phyloP scores from a whole-genome alignment of 169 alveolate genomes.

The Eimeria sp. region DNA sequence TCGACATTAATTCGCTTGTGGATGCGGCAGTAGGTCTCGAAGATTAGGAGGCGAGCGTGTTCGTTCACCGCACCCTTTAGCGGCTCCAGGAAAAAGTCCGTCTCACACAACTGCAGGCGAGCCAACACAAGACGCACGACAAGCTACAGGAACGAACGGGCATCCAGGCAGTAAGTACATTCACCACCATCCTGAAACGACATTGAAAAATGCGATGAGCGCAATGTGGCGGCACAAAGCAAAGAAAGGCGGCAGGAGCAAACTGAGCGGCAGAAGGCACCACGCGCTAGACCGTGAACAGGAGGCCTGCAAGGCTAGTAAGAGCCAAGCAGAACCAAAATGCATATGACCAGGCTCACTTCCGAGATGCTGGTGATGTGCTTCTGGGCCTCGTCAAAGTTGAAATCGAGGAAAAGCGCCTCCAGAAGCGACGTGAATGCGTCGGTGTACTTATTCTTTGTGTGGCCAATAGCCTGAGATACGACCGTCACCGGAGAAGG shows the following conservation, averaged over 20 bases:
- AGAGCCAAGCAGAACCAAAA: not conserved
- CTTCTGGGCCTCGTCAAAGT: constrained; percentile 94
- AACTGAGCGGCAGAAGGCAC: not conserved
- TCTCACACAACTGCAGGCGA: constrained; percentile 86
- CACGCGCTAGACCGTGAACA: not conserved
- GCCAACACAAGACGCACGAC: not conserved
- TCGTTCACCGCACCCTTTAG: constrained; percentile 94
- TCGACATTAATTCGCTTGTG: constrained; percentile 94
- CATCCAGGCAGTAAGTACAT: not conserved
- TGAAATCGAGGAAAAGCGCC: constrained; percentile 93
- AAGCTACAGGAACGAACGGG: not conserved
- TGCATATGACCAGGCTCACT: constrained; percentile 42
- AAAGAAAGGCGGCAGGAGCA: not conserved
- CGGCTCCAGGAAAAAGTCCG: constrained; percentile 92
- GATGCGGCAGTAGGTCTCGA: constrained; percentile 95
- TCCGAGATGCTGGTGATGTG: constrained; percentile 89
- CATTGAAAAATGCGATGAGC: not conserved
- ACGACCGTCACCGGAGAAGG: not conserved
- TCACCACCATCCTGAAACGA: not conserved
- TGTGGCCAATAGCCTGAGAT: constrained; percentile 85
- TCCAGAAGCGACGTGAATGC: constrained; percentile 93
- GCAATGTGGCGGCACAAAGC: not conserved
- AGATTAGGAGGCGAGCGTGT: constrained; percentile 92
- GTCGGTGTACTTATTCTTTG: constrained; percentile 91
- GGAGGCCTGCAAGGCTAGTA: not conserved